A percentile compares a stretch with the other conserved stretches of the same genome.
Evolutionary conservation across 2,329 filamentous ascomycete genomes (phyloP).

Genomic region (Pestalotiopsis fici): DNA sequence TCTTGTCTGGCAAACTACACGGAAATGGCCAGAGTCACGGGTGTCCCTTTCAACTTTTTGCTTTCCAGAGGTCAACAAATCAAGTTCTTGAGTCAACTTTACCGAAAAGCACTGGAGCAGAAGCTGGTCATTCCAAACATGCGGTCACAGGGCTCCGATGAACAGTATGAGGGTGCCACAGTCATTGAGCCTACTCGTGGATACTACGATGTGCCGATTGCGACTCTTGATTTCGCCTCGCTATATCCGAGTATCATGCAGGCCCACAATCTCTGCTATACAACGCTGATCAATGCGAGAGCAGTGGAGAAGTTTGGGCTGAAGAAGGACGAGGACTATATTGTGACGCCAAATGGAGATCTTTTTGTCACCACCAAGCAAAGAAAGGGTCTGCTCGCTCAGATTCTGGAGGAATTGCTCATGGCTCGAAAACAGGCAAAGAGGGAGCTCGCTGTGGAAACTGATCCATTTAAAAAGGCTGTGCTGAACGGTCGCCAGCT

Average conservation of each 20-base stretch:
- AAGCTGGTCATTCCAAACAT: constrained; percentile 93
- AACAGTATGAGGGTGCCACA: constrained; percentile 96
- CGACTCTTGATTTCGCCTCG: constrained; percentile 97
- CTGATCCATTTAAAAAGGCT: constrained; percentile 95
- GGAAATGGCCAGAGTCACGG: constrained; percentile 99
- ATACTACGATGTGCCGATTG: constrained; percentile 93
- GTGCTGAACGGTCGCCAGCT: constrained; percentile 96
- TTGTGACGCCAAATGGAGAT: constrained; percentile 92
- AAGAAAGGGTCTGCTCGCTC: constrained; percentile 86
- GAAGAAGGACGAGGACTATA: constrained; percentile 91
- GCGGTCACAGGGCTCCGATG: constrained; percentile 68
- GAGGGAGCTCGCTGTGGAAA: constrained; percentile 83
- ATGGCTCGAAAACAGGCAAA: constrained; percentile 94
- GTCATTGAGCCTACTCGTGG: constrained; percentile 94
- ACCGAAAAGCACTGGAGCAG: constrained; percentile 91
- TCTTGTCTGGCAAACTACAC: constrained; percentile 99
- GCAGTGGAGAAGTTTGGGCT: constrained; percentile 75
- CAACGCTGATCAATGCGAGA: constrained; percentile 80
- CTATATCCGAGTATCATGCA: constrained; percentile 99
- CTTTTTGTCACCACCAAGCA: constrained; percentile 87
- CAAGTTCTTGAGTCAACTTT: constrained; percentile 96
- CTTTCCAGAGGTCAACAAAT: constrained; percentile 92
- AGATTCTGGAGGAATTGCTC: constrained; percentile 93
- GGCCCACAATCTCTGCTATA: constrained; percentile 98
- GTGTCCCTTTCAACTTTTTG: constrained; percentile 94